Evolutionary conservation across 768 basidiomycete species (phyloP).

Genomic region (Boletus reticuloceps): DNA sequence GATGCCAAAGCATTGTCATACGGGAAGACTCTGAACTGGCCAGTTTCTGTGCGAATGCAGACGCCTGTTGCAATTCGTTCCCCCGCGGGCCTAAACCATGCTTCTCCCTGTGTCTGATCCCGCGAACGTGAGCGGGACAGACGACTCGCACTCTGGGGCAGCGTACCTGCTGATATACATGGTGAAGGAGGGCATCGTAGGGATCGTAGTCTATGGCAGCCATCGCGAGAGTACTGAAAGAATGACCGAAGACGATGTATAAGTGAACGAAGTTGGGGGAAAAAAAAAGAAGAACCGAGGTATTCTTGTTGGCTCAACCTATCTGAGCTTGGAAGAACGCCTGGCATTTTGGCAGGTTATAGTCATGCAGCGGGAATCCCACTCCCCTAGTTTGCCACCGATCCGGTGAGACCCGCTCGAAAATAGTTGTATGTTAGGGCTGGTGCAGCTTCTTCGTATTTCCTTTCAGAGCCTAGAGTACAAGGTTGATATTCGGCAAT

Average conservation of each 20-base stretch:
- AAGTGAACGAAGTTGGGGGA: constrained; percentile 6
- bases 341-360: not conserved
- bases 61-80: constrained; percentile 77
- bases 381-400: not conserved
- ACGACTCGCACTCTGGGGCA: not conserved
- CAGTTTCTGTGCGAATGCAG: constrained; percentile 65
- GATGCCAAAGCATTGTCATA: constrained; percentile 77
- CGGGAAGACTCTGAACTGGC: constrained; percentile 76
- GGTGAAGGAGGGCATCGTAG: constrained; percentile 76
- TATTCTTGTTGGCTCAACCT: not conserved
- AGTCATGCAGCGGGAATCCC: not conserved
- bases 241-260: constrained; percentile 3
- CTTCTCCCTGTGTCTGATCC: constrained; percentile 72
- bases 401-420: not conserved
- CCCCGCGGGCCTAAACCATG: constrained; percentile 83
- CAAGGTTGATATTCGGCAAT: not conserved
- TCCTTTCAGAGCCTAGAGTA: constrained; percentile 3
- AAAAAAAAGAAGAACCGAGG: not conserved
- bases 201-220: constrained; percentile 70
- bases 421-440: not conserved
- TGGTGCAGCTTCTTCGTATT: constrained; percentile 1
- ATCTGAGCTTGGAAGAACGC: not conserved
- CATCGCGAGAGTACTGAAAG: constrained; percentile 2
- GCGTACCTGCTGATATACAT: constrained; percentile 73
- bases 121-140: constrained; percentile 2